Evolutionary conservation across 148 eudicot species (phyloP).

Genomic region (Amaranthus palmeri): DNA sequence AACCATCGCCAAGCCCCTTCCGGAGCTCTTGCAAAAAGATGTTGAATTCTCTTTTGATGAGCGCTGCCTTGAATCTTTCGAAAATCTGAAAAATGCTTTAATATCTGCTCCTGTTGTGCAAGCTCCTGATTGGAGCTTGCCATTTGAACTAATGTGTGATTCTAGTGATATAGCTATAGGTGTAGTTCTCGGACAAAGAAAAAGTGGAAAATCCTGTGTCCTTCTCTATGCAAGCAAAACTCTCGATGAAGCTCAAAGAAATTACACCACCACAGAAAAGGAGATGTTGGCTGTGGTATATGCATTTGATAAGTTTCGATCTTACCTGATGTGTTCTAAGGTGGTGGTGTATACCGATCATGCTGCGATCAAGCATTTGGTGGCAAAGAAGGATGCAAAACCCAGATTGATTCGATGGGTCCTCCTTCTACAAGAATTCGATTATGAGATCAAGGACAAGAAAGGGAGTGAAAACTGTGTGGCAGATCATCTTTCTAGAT

Average conservation of each 20-base stretch:
- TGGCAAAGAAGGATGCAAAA: not conserved
- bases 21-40: not conserved
- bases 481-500: not conserved
- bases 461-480: not conserved
- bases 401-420: not conserved
- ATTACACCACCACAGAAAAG: not conserved
- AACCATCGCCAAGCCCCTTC: not conserved
- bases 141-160: constrained; percentile 1
- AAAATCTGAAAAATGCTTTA: no score
- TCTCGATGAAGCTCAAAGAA: not conserved
- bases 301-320: not conserved
- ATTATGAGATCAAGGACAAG: not conserved
- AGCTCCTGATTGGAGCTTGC: no score
- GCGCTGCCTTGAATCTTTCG: no score
- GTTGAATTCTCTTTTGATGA: not conserved
- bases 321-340: not conserved
- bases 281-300: not conserved
- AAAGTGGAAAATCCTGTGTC: not conserved
- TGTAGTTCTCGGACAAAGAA: not conserved
- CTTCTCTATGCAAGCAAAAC: not conserved
- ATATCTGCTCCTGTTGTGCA: no score
- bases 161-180: not conserved
- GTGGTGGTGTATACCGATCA: not conserved
- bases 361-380: not conserved
- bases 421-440: not conserved